Conservation (phyloP, 176 grass and related monocot genomes). For the Zoysia pacifica region DNA sequence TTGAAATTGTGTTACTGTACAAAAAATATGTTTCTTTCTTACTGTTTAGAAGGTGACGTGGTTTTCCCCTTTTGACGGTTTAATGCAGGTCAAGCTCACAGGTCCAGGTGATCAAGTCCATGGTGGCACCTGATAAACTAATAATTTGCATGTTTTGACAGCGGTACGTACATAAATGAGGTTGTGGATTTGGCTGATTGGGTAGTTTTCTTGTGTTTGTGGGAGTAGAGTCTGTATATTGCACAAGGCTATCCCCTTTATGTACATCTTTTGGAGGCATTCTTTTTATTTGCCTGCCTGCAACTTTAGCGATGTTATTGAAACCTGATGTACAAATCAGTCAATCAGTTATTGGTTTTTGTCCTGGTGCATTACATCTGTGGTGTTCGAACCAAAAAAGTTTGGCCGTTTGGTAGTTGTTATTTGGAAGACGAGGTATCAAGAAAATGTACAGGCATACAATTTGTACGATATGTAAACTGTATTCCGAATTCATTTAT, state of each 20-base stretch:
- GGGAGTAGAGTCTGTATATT: slow-evolving; percentile 45
- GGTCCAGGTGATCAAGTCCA: slow-evolving; percentile 65
- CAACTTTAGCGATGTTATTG: slow-evolving; percentile 2
- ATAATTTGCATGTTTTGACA: background rate
- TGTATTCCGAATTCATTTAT: background rate
- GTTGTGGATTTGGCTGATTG: slow-evolving; percentile 42
- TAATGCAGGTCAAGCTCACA: slow-evolving; percentile 60
- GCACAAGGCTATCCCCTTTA: slow-evolving; percentile 44
- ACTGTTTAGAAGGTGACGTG: background rate
- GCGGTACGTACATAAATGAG: slow-evolving; percentile 50
- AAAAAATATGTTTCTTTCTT: background rate
- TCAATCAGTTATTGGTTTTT: background rate
- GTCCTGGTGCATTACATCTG: slow-evolving; percentile 13
- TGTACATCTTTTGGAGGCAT: slow-evolving; percentile 49
- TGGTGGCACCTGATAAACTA: slow-evolving; percentile 31
- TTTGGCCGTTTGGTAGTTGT: slow-evolving; percentile 10
- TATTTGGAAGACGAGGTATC: background rate
- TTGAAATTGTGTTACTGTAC: background rate
- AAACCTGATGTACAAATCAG: slow-evolving; percentile 28
- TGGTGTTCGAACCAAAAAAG: slow-evolving; percentile 2
- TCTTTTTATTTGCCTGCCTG: slow-evolving; percentile 60
- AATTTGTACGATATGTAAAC: background rate
- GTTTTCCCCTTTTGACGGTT: background rate
- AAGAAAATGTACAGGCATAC: slow-evolving; percentile 24
- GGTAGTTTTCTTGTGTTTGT: slow-evolving; percentile 44